Base-by-base conservation (phyloP, 352 stramenopile species). In the Phytopythium ostracodes region DNA sequence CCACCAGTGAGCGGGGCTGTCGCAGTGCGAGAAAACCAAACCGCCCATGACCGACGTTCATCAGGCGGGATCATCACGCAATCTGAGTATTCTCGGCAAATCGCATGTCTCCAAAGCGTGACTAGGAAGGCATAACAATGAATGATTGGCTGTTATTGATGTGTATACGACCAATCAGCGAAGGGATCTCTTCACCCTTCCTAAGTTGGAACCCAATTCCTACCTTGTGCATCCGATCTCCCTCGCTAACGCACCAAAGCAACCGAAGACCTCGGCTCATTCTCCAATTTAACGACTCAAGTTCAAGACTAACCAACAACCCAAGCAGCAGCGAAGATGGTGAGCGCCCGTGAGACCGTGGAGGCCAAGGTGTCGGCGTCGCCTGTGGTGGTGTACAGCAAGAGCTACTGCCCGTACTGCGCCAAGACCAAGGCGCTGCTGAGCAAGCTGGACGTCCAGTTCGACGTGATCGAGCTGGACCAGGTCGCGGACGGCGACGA, bases 331-430 rank as follows among this genome's bases (percentile, higher is more conserved):
- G 68, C 29, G 22, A n/a, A n/a, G n/a, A 88, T 89, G 81, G 56
- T 72, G 40, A 89, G 68, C 67, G 71, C 68, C 55, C 82, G 84
- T 58, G 75, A 91, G 65, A 79, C 79, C 66, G 75, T 94, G 33
- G 72, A 91, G 73, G 64, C 72, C 31, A 78, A 82, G 66, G 75
- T 92, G 56, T 67, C 76, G n/a, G 49, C 64, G 20, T 70, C 75
- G 61, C 66, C 64, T 31, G 77, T 94, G 36, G 72, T 87, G 36
- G 75, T 94, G 56, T 99, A 98, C 76, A 97, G 89, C 63, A 99
- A 99, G 81, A 87, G 79, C 33, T 98, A 94, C 77, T 99, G 96
- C 70, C 91, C 92, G 35, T 98, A 97, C 79, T 99, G 96, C 77
- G 77, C 72, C 54, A 78, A 79, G 56, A 88, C 81, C 62, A 92